Base-by-base conservation (phyloP, 2,329 filamentous ascomycete genomes). In the Diaporthe citri region DNA sequence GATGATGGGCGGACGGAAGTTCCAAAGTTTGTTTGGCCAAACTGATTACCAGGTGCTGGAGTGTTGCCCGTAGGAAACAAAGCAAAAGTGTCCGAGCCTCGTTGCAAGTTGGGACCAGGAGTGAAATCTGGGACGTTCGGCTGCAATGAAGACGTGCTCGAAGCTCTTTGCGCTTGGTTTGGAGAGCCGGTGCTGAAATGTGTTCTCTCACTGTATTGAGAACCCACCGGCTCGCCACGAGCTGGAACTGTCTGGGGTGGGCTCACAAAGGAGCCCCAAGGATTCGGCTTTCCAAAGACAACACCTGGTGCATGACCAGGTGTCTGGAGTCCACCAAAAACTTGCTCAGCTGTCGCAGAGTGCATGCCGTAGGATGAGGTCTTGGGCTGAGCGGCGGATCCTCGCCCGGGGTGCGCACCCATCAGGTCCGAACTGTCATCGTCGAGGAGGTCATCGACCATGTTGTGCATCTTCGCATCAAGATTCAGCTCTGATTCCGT, bases 361-460 rank as follows among this genome's bases (percentile, higher is more conserved):
- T 88, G 86, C 88, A 91, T 90, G 22, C 88, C 89, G 76, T 90
- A 91, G 2, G 87, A 90, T 4, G 87, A 83, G 89, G 87, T 52
- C 36, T 74, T 9, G 80, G 71, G 12, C 71, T 60, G 66, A 57
- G 25, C 13, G 39, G 43, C 34, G 2, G 72, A 72, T 36, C 77
- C 64, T 76, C 80, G 80, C 75, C 88, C 84, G 36, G 87, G 84
- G 67, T 85, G 87, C 66, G 83, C 83, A 7, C 28, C n/a, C 20
- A 60, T 34, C 17, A 72, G 15, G 25, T 67, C 70, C 22, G 70
- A 59, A 28, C 41, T 48, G 56, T 75, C 75, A 51, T 75, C 73
- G 8, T 76, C 75, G 34, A 90, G 78, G 75, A 89, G 88, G 7
- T 86, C 86, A 34, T 87, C 84, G n/a, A 90, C 82, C 80, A 89